Percentiles rank a stretch among this genome's conserved stretches.
Evolutionary conservation across 1,284 basidiomycete species (phyloP).

Genomic region (Cystobasidium sp.): DNA sequence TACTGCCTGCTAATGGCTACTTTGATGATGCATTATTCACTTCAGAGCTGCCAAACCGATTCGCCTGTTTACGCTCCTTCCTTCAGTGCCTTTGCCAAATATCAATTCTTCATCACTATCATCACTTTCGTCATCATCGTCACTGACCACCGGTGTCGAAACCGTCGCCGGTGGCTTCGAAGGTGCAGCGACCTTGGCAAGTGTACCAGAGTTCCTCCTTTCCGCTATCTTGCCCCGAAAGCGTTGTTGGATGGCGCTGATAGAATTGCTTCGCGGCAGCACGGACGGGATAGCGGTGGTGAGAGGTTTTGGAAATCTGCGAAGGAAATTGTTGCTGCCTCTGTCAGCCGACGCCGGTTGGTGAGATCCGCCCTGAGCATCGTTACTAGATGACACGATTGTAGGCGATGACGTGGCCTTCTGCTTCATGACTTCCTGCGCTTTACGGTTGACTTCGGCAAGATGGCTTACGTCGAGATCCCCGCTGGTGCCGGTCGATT

Average conservation of each 20-base stretch:
- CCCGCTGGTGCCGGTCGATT: too few species aligned
- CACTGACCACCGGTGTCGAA: background rate
- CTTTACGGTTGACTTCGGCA: too few species aligned
- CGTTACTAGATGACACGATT: too few species aligned
- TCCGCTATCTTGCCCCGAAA: conserved; percentile 7
- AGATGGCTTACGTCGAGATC: too few species aligned
- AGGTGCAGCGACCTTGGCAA: background rate
- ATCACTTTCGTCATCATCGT: conserved; percentile 1
- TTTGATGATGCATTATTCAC: background rate
- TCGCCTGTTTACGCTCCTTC: background rate
- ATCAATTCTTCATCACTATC: conserved; percentile 4
- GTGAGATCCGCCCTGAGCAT: too few species aligned
- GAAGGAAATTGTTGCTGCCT: too few species aligned
- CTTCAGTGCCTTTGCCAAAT: background rate
- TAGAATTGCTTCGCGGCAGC: conserved; percentile 15
- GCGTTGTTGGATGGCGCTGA: conserved; percentile 2
- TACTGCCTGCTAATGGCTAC: background rate
- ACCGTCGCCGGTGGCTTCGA: background rate
- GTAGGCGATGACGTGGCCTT: too few species aligned
- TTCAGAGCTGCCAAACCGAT: conserved; percentile 3
- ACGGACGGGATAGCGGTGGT: background rate
- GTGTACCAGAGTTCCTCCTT: conserved; percentile 4
- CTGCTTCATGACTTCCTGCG: too few species aligned
- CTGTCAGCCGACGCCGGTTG: too few species aligned
- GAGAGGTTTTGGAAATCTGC: too few species aligned